Evolutionary conservation across 345 rosid species (phyloP).

Genomic region (Dipteronia dyeriana): DNA sequence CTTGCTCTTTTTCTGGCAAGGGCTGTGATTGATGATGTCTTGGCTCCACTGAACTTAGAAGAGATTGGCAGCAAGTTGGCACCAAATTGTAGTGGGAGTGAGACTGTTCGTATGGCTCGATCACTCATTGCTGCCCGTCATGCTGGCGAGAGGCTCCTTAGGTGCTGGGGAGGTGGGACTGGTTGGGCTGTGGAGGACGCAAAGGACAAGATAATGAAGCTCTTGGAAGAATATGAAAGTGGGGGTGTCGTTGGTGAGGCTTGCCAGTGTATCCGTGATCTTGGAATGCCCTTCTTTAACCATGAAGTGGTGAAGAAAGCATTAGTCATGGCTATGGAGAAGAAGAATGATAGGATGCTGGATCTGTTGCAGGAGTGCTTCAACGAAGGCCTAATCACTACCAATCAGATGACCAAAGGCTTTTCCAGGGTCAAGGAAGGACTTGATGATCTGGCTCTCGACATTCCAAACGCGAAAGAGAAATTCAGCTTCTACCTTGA

Average conservation of each 20-base stretch:
- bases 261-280: slow-evolving; percentile 93
- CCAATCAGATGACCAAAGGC: slow-evolving; percentile 92
- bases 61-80: slow-evolving; percentile 78
- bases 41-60: slow-evolving; percentile 88
- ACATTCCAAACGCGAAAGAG: slow-evolving; percentile 89
- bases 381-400: slow-evolving; percentile 87
- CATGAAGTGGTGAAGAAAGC: slow-evolving; percentile 99
- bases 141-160: slow-evolving; percentile 93
- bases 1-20: slow-evolving; percentile 96
- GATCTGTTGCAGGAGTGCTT: slow-evolving; percentile 86
- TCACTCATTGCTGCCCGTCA: slow-evolving; percentile 90
- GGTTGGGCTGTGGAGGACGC: slow-evolving; percentile 99
- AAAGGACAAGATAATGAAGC: slow-evolving; percentile 94
- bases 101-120: slow-evolving; percentile 75
- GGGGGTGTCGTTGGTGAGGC: slow-evolving; percentile 94
- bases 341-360: slow-evolving; percentile 85
- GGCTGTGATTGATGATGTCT: slow-evolving; percentile 94
- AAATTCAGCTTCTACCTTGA: slow-evolving; percentile 69
- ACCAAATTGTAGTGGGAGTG: slow-evolving; percentile 80
- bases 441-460: slow-evolving; percentile 93
- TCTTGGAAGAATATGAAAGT: slow-evolving; percentile 86
- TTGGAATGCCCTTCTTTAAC: slow-evolving; percentile 97
- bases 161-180: slow-evolving; percentile 99
- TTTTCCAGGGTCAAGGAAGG: slow-evolving; percentile 84
- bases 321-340: slow-evolving; percentile 99